phyloP scores from a whole-genome alignment of 176 grass and related monocot species.

The Carex pumila region DNA sequence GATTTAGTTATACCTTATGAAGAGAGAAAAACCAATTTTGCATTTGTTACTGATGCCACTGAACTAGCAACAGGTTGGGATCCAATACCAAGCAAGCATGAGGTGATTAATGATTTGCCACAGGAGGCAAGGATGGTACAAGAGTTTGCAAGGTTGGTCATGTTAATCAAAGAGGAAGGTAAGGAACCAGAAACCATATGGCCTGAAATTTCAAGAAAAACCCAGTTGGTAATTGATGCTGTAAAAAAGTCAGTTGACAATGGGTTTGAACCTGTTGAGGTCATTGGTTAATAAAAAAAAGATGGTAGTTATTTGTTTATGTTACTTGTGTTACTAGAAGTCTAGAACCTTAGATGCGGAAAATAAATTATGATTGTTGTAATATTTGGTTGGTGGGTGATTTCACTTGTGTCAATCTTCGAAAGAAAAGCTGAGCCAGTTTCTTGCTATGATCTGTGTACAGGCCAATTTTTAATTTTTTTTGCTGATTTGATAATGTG shows the following conservation, averaged over 20 bases:
- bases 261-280: constrained; percentile 33
- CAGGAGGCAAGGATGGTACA: constrained; percentile 69
- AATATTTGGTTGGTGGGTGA: neutral
- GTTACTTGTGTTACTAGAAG: neutral
- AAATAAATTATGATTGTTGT: neutral
- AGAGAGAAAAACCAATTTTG: constrained; percentile 32
- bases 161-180: constrained; percentile 36
- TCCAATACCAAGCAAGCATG: constrained; percentile 37
- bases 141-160: constrained; percentile 56
- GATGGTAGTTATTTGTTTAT: neutral
- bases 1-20: constrained; percentile 63
- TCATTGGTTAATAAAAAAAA: constrained; percentile 23
- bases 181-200: constrained; percentile 58
- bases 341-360: no score
- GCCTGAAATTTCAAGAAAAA: constrained; percentile 62
- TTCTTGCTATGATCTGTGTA: no score
- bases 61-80: constrained; percentile 40
- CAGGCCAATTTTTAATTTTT: no score
- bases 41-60: constrained; percentile 24
- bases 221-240: constrained; percentile 57
- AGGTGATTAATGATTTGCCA: constrained; percentile 35
- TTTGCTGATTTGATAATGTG: no score
- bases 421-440: no score
- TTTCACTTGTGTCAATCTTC: neutral
- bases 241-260: constrained; percentile 58